Evolutionary conservation across 1,139 yeast species (phyloP), one percentile per base, ranked within the genome.

Genomic region (Debaryomyces sp.): DNA sequence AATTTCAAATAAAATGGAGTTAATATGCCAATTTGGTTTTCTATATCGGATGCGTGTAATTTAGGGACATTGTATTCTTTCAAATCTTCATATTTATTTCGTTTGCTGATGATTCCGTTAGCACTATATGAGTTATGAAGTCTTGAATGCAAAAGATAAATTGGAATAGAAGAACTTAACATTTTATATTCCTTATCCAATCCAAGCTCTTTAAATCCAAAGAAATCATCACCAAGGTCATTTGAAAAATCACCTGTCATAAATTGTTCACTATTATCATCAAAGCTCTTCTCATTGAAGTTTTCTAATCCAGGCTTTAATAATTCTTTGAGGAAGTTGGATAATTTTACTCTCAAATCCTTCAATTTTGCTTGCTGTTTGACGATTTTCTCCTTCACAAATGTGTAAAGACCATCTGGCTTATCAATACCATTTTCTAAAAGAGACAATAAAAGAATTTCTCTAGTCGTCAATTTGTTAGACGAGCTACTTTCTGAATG

Each of bases 171-270:
- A 5, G 91, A 80, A 29, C 94, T 87, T 48, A 92, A 71, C 65
- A 92, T 73, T n/a, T 95, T 92, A 65, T 89, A 87, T 64, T 95
- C 99, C 60, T 87, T 89, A 61, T 94, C 99, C 54, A 95, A 74
- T 0, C 99, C 99, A 43, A 95, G 75, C 57, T 92, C 98, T 61
- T 82, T 87, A 73, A 95, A 95, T 0, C 99, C 99, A 71, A 95
- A 95, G 77, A 92, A 94, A 68, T 95, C 99, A 57, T 88, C 96
- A 12, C 99, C 99, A 44, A 94, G 73, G 54, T 91, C 97, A 59
- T 83, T 87, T 1, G 97, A 87, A 63, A 94, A 95, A 60, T 91
- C 97, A 50, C 99, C 99, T 18, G 95, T 89, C 58, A 92, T 73
- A 61, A 92, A 94, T 64, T 92, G 96, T 54, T 94, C 98, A 63